Evolutionary conservation across 2,329 filamentous ascomycete genomes (phyloP).

Genomic region (Colletotrichum karsti): DNA sequence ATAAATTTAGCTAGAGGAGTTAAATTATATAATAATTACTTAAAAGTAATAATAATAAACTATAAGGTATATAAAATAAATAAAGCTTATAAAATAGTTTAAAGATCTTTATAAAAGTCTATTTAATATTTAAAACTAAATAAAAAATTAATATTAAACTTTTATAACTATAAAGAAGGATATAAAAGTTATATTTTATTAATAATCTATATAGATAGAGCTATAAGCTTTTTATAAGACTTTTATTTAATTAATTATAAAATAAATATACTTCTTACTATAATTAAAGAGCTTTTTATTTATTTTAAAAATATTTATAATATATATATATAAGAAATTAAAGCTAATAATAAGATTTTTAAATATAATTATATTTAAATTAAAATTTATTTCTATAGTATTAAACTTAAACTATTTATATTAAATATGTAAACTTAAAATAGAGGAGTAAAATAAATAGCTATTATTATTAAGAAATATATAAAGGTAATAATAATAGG

Average conservation of each 20-base stretch:
- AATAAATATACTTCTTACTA: not conserved
- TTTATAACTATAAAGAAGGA: not conserved
- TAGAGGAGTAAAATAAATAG: fast-evolving
- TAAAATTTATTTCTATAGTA: not conserved
- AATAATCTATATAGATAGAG: not conserved
- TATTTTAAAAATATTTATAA: not conserved
- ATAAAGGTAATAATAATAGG: not conserved
- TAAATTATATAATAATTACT: not conserved
- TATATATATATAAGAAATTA: not conserved
- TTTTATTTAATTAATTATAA: not conserved
- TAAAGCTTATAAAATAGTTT: not conserved
- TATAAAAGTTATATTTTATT: not conserved
- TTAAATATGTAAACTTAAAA: not conserved
- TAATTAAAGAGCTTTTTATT: not conserved
- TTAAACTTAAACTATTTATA: not conserved
- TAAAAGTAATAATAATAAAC: not conserved
- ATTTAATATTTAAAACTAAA: not conserved
- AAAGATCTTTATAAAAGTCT: not conserved
- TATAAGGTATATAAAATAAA: not conserved
- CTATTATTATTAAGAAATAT: not conserved
- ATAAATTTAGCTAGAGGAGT: not conserved
- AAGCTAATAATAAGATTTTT: not conserved
- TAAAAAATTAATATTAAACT: not conserved
- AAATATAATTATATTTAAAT: not conserved
- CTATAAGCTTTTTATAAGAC: not conserved